Evolutionary conservation across 257 asterid genomes (phyloP).

Genomic region (Orobanche coerulescens): DNA sequence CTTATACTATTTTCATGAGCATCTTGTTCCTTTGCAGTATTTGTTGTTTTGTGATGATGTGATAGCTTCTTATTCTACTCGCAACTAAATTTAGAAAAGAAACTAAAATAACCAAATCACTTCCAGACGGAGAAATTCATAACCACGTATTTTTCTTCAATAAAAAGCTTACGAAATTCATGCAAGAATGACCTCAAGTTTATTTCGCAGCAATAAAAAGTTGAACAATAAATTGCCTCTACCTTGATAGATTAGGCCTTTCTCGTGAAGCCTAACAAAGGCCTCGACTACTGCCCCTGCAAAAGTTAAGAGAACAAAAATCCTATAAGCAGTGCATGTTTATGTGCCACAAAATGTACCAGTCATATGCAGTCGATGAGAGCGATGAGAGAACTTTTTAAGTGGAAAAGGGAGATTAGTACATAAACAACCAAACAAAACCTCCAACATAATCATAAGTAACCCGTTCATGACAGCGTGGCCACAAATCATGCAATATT

Average conservation of each 20-base stretch:
- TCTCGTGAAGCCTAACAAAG: conserved; percentile 90
- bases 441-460: neutral
- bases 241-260: conserved; percentile 97
- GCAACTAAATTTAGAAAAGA: neutral
- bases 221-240: conserved; percentile 17
- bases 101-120: conserved; percentile 14
- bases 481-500: conserved; percentile 17
- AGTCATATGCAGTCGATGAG: conserved; percentile 13
- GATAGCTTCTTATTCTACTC: conserved; percentile 11
- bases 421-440: conserved; percentile 5
- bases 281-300: conserved; percentile 95
- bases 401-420: conserved; percentile 8
- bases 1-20: conserved; percentile 2
- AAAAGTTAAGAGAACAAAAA: conserved; percentile 26
- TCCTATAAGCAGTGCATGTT: neutral
- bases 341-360: conserved; percentile 12
- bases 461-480: conserved; percentile 11
- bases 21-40: neutral
- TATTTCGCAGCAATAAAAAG: neutral
- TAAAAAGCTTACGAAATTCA: neutral
- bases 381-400: neutral
- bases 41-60: neutral
- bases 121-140: neutral
- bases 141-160: neutral
- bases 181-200: conserved; percentile 8